Evolutionary conservation across 331 rosid species (phyloP).

Genomic region (Erythrophleum ivorense): DNA sequence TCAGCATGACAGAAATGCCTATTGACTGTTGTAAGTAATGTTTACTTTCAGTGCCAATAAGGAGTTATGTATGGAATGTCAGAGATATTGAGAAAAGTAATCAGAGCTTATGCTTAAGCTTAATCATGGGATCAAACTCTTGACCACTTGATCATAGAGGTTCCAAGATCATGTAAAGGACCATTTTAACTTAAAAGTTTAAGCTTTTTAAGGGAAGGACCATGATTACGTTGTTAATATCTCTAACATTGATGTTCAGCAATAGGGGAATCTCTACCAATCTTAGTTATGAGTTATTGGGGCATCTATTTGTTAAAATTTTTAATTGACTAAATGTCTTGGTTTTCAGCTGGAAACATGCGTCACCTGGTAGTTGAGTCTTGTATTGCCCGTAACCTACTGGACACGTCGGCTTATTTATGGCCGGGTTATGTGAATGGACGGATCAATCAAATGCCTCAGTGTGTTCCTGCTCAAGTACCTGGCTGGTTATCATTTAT

Average conservation of each 20-base stretch:
- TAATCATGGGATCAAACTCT: neutral
- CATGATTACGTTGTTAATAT: neutral
- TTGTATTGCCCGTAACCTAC: conserved; percentile 84
- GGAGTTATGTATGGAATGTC: neutral
- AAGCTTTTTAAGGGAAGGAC: too few relatives aligned
- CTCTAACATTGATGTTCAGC: neutral
- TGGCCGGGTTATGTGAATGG: conserved; percentile 94
- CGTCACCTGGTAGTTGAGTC: conserved; percentile 94
- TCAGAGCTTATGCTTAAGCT: neutral
- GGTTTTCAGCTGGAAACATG: conserved; percentile 79
- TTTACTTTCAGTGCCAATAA: conserved; percentile 9
- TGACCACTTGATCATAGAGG: neutral
- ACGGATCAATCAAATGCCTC: conserved; percentile 66
- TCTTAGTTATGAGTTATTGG: neutral
- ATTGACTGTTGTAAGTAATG: conserved; percentile 57
- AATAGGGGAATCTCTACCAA: neutral
- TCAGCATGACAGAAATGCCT: conserved; percentile 61
- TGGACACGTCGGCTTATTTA: conserved; percentile 85
- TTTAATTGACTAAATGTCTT: neutral
- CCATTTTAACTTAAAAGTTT: neutral
- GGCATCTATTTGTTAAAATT: neutral
- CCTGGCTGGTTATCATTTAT: conserved; percentile 70
- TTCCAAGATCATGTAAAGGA: too few relatives aligned
- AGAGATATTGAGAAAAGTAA: neutral
- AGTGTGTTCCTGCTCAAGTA: conserved; percentile 56